These are phyloP conservation scores for Elsinoe arachidis DNA, from an alignment of 2,329 filamentous ascomycete species.

Conservation along the genomic window DNA sequence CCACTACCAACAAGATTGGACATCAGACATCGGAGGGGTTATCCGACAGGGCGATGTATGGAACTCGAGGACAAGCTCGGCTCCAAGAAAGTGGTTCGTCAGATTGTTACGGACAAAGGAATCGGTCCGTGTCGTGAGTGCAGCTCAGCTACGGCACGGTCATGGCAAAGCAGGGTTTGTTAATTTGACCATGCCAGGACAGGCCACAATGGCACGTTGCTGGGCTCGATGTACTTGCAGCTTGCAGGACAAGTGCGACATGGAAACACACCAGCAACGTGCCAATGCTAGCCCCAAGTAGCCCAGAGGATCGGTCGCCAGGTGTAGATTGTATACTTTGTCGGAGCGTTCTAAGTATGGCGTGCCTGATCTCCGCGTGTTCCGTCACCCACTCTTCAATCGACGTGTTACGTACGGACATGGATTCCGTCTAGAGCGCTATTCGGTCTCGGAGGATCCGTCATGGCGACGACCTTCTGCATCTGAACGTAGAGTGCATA, in stretches of 20 bases:
- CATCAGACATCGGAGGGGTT: background rate
- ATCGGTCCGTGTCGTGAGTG: background rate
- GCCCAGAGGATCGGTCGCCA: background rate
- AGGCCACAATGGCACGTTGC: background rate
- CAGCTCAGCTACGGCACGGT: background rate
- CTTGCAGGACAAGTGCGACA: background rate
- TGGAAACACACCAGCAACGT: background rate
- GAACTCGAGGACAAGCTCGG: background rate
- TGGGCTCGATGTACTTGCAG: slow-evolving; percentile 1
- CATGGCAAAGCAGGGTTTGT: background rate
- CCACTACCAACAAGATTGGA: no score
- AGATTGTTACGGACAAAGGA: background rate
- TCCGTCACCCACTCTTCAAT: background rate
- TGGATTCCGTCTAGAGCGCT: background rate
- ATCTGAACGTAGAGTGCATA: background rate
- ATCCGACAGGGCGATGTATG: background rate
- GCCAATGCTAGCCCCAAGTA: background rate
- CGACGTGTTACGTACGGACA: background rate
- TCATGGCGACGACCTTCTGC: background rate
- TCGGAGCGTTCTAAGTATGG: background rate
- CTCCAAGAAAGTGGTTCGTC: background rate
- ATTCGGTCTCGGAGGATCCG: background rate
- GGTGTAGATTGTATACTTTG: background rate
- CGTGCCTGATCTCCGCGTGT: background rate
- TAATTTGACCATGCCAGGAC: background rate